Evolutionary conservation across 805 yeast genomes (phyloP).

Genomic region (Monosporozyma aerobia): DNA sequence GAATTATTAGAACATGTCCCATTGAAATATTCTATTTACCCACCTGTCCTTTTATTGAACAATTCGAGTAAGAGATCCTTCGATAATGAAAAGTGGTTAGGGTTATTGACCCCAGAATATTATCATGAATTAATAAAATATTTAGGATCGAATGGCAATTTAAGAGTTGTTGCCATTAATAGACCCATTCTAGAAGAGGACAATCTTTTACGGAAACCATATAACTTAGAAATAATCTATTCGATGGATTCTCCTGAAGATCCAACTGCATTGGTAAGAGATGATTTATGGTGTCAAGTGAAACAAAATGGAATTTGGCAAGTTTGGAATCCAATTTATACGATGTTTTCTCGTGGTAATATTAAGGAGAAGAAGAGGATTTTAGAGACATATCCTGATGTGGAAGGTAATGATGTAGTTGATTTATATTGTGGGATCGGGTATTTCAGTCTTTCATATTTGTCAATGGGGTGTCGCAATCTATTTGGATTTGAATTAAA

Average conservation of each 20-base stretch:
- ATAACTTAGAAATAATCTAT: conserved; percentile 45
- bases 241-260: background rate
- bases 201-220: conserved; percentile 58
- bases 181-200: conserved; percentile 46
- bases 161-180: conserved; percentile 62
- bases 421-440: conserved; percentile 85
- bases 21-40: conserved; percentile 50
- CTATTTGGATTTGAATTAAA: conserved; percentile 77
- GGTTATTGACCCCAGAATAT: conserved; percentile 4
- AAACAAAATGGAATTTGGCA: conserved; percentile 69
- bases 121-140: conserved; percentile 17
- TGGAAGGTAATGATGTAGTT: conserved; percentile 39
- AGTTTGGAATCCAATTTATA: conserved; percentile 74
- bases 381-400: conserved; percentile 32
- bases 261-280: conserved; percentile 14
- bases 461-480: conserved; percentile 41
- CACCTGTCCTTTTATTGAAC: conserved; percentile 56
- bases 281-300: conserved; percentile 55
- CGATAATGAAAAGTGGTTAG: conserved; percentile 31
- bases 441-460: conserved; percentile 65
- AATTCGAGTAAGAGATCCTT: conserved; percentile 37
- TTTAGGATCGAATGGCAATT: conserved; percentile 3
- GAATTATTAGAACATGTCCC: conserved; percentile 15
- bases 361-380: conserved; percentile 71
- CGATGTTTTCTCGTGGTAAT: conserved; percentile 86